Evolutionary conservation across 2,329 filamentous ascomycete genomes (phyloP), one percentile per base, ranked within the genome.

Genomic region (Claviceps fusiformis): DNA sequence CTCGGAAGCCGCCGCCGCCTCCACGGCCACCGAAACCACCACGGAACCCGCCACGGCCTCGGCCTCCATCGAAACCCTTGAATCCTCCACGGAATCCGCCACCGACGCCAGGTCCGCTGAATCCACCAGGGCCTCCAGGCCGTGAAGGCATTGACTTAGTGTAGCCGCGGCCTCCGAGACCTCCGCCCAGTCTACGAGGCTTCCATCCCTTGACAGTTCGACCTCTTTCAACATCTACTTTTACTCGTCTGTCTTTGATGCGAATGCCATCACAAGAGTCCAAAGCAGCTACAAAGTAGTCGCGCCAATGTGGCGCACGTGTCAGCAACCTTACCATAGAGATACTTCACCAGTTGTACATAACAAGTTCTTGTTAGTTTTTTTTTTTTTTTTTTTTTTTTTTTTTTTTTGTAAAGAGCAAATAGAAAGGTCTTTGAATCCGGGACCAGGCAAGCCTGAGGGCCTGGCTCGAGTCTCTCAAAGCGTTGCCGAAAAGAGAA

Each of bases 141-240:
- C 89, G 82, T 41, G 86, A 77, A 52, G 86, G 80, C 60, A 83
- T 77, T 17, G 85, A 82, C 71, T 92, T 95, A 56, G 92, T 97
- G 71, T 97, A 97, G 60, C 89, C 87, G 64, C 93, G 85, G 49
- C 92, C 92, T 59, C 93, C 93, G 3, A 96, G 81, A 50, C 93
- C 93, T 61, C 93, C 93, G 56, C 92, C 93, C 53, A 95, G 86
- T 60, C 93, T 86, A 62, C 88, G 85, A 58, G 93, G 93, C 66
- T 88, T 87, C 93, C 93, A 98, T 51, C 87, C 89, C 66, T 88
- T 87, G 45, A 96, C 89, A 37, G 93, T 97, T 62, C 93, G 86
- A 62, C 93, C 93, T 66, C 93, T 85, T 73, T 98, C 93, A 58
- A 97, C 92, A 68, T 98, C 93, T 65, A 97, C 90, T 67, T 95